phyloP scores from a whole-genome alignment of 2,329 filamentous ascomycete species.

The Fonsecaea multimorphosa region DNA sequence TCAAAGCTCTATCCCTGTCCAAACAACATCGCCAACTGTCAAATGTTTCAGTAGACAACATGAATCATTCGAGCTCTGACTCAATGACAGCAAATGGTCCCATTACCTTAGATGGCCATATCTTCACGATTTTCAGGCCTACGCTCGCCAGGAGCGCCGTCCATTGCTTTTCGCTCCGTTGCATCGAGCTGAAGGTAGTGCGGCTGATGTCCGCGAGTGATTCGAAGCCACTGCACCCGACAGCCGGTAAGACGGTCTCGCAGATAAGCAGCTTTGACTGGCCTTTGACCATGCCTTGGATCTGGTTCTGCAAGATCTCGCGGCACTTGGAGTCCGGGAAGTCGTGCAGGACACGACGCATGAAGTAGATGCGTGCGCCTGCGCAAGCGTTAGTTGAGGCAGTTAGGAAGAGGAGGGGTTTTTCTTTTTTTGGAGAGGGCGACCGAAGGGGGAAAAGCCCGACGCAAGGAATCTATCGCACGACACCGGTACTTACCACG shows the following conservation, averaged over 20 bases:
- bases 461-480: background rate
- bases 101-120: conserved; percentile 19
- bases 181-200: conserved; percentile 39
- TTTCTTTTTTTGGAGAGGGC: background rate
- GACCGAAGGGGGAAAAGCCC: background rate
- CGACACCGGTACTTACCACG: conserved; percentile 34
- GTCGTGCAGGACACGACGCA: conserved; percentile 48
- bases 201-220: conserved; percentile 34
- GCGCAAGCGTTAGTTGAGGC: background rate
- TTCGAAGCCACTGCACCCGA: conserved; percentile 25
- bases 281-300: conserved; percentile 38
- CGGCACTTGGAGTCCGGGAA: conserved; percentile 45
- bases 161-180: conserved; percentile 40
- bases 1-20: background rate
- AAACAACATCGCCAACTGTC: background rate
- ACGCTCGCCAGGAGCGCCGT: conserved; percentile 31
- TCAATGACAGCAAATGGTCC: conserved; percentile 24
- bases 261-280: conserved; percentile 41
- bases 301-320: conserved; percentile 43
- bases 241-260: conserved; percentile 41
- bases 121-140: conserved; percentile 30
- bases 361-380: conserved; percentile 48
- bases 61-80: conserved; percentile 15
- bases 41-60: background rate
- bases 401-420: background rate